A percentile compares a stretch with the other conserved stretches of the same genome.
These are phyloP conservation scores for Backusella tarrabulga DNA, from an alignment of 192 early-diverging fungal species.

Conservation along the genomic window DNA sequence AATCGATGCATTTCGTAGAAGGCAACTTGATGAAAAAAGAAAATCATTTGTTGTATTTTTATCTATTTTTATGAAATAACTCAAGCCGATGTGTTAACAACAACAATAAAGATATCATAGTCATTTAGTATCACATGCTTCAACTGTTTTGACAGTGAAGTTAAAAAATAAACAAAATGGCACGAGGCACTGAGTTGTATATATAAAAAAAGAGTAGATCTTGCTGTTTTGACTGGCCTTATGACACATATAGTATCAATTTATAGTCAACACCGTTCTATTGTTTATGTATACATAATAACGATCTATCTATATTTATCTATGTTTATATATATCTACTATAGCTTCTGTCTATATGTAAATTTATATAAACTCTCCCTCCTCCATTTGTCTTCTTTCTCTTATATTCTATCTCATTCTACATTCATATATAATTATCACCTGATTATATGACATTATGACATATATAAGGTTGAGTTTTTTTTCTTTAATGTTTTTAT, in stretches of 20 bases:
- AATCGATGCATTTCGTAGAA: neutral
- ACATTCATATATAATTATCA: neutral
- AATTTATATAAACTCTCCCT: neutral
- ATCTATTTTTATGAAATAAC: neutral
- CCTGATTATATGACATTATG: neutral
- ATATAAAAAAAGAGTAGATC: neutral
- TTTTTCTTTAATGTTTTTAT: neutral
- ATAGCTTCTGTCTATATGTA: neutral
- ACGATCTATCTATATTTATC: neutral
- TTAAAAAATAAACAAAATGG: conserved; percentile 3
- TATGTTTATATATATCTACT: neutral
- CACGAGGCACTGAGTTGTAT: neutral
- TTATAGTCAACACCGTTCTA: neutral
- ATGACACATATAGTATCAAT: neutral
- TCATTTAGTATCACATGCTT: neutral
- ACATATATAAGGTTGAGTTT: neutral
- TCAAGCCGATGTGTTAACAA: neutral
- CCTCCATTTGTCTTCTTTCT: neutral
- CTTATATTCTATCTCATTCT: neutral
- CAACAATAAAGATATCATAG: neutral
- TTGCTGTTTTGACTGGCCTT: neutral
- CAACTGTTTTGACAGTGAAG: conserved; percentile 2
- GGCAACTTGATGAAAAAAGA: neutral
- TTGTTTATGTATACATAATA: neutral
- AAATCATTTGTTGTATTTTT: neutral